Percentiles rank a stretch among this genome's conserved stretches.
Conservation (phyloP, 2,329 filamentous ascomycete genomes). For the Phoma sp. region DNA sequence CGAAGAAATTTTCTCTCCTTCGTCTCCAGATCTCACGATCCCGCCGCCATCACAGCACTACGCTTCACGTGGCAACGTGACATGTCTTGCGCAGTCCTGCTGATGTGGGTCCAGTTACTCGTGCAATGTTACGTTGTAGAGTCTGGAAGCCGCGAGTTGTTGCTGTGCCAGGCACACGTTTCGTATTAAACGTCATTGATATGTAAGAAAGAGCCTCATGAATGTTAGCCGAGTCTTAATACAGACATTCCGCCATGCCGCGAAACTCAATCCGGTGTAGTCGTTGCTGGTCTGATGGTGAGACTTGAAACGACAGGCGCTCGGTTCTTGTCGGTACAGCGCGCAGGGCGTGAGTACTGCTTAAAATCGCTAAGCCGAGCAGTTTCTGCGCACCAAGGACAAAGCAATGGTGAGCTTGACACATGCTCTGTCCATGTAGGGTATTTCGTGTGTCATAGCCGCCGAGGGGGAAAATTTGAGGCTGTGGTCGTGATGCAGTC, state of each 20-base stretch:
- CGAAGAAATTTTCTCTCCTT: constrained; percentile 12
- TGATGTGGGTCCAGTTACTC: constrained; percentile 7
- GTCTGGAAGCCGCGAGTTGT: constrained; percentile 8
- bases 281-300: constrained; percentile 8
- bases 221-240: neutral
- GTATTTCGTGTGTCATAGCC: constrained; percentile 35
- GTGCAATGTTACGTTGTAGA: constrained; percentile 10
- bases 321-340: constrained; percentile 7
- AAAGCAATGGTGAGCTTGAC: constrained; percentile 21
- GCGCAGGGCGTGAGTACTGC: constrained; percentile 1
- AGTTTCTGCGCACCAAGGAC: constrained; percentile 15
- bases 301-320: constrained; percentile 4
- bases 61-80: constrained; percentile 5
- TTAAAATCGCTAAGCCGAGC: constrained; percentile 3
- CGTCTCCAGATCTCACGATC: constrained; percentile 18
- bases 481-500: constrained; percentile 20
- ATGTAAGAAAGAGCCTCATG: constrained; percentile 12
- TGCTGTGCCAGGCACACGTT: neutral
- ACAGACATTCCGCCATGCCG: constrained; percentile 13
- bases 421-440: constrained; percentile 29
- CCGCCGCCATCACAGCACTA: constrained; percentile 9
- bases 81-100: neutral
- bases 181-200: constrained; percentile 14
- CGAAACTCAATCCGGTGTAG: constrained; percentile 5
- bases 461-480: constrained; percentile 11